Conservation (phyloP, 78 protist species). For the Ministeria vibrans region DNA sequence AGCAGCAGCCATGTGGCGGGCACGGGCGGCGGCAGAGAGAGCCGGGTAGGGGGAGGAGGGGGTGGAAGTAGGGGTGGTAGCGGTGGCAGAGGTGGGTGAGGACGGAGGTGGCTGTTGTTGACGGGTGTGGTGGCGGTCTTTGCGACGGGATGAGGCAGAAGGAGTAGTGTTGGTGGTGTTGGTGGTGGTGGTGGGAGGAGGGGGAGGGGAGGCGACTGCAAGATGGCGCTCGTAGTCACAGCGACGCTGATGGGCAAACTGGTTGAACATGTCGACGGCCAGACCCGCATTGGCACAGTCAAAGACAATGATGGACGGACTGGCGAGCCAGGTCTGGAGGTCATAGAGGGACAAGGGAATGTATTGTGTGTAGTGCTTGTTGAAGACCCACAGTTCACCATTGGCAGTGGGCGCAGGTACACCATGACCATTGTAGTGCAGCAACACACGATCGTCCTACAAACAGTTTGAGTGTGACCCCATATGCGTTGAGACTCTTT, state of each 20-base stretch:
- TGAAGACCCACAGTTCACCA: slow-evolving; percentile 96
- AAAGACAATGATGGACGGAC: slow-evolving; percentile 58
- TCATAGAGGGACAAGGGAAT: slow-evolving; percentile 88
- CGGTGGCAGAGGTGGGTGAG: not conserved
- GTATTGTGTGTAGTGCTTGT: slow-evolving; percentile 91
- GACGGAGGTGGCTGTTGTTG: not conserved
- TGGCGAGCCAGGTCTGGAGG: slow-evolving; percentile 82
- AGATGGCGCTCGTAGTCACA: not conserved
- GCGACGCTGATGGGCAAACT: slow-evolving; percentile 55
- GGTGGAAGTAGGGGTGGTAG: not conserved
- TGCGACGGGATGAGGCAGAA: not conserved
- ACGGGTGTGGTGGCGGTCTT: too few relatives aligned
- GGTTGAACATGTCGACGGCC: slow-evolving; percentile 12
- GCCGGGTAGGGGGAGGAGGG: not conserved
- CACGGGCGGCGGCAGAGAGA: not conserved
- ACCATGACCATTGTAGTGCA: slow-evolving; percentile 99
- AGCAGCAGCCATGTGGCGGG: too few relatives aligned
- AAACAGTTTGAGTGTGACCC: too few relatives aligned
- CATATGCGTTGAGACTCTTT: too few relatives aligned
- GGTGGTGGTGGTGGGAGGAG: too few relatives aligned
- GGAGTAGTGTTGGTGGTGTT: not conserved
- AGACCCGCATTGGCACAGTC: slow-evolving; percentile 86
- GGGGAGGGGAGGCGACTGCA: not conserved
- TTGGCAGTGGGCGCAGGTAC: slow-evolving; percentile 91
- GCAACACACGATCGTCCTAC: slow-evolving; percentile 89